These are phyloP conservation scores for Exophiala oligosperma DNA, from an alignment of 2,329 filamentous ascomycete species.

Conservation along the genomic window DNA sequence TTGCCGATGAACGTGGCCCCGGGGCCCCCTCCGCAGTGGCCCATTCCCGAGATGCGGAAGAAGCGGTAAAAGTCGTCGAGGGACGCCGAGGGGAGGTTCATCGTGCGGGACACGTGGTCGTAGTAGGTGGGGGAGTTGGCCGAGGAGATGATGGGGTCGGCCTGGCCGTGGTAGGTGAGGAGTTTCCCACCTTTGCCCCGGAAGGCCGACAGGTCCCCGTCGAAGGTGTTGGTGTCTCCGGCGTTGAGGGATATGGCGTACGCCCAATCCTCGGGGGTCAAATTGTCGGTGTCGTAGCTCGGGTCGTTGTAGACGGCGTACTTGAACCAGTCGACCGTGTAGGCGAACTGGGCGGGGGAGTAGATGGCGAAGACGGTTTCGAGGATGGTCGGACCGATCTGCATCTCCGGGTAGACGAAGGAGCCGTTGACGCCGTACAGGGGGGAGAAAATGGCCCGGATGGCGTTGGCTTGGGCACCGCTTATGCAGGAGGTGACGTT, in stretches of 20 bases:
- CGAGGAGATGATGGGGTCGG: constrained; percentile 53
- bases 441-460: constrained; percentile 35
- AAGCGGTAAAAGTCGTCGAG: constrained; percentile 48
- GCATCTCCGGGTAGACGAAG: constrained; percentile 38
- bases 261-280: constrained; percentile 9
- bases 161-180: constrained; percentile 44
- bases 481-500: constrained; percentile 32
- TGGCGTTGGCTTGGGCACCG: constrained; percentile 33
- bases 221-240: constrained; percentile 44
- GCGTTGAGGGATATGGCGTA: constrained; percentile 40
- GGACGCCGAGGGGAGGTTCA: constrained; percentile 35
- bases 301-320: constrained; percentile 46
- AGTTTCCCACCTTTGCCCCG: constrained; percentile 44
- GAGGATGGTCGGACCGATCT: constrained; percentile 35
- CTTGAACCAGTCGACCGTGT: constrained; percentile 41
- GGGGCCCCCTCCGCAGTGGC: constrained; percentile 48
- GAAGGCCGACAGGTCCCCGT: constrained; percentile 51
- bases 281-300: constrained; percentile 32
- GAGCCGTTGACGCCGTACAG: constrained; percentile 35
- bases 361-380: constrained; percentile 38
- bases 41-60: constrained; percentile 57
- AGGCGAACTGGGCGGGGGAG: constrained; percentile 33
- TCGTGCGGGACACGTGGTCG: constrained; percentile 42
- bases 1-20: constrained; percentile 46
- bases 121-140: constrained; percentile 55